Conservation (phyloP, 805 yeast genomes). For the Kuraishia ogatae region DNA sequence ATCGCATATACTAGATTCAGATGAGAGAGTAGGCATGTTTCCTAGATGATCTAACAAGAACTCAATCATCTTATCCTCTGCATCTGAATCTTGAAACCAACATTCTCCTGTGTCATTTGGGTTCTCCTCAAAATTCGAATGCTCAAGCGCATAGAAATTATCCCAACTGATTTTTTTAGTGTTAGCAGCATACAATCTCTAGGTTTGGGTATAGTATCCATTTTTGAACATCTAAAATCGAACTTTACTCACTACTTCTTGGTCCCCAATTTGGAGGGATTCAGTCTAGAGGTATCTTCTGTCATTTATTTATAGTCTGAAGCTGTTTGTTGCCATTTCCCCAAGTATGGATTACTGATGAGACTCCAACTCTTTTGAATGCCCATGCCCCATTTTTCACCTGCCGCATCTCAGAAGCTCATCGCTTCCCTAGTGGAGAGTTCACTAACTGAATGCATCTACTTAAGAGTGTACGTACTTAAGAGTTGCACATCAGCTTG, state of each 20-base stretch:
- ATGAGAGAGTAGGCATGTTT: conserved; percentile 16
- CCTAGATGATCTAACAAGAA: conserved; percentile 50
- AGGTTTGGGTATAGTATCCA: not conserved
- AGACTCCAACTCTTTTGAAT: too few species aligned
- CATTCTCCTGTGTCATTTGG: conserved; percentile 88
- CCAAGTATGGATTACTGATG: too few species aligned
- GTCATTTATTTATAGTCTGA: not conserved
- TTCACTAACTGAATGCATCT: not conserved
- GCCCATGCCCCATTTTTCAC: not conserved
- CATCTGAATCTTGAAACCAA: conserved; percentile 95
- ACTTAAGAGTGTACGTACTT: too few species aligned
- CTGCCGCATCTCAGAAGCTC: not conserved
- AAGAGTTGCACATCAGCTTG: too few species aligned
- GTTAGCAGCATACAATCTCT: not conserved
- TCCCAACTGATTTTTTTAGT: conserved; percentile 62
- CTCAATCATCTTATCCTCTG: conserved; percentile 76
- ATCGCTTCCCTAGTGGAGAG: not conserved
- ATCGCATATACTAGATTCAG: conserved; percentile 44
- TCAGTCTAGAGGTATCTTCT: conserved; percentile 27
- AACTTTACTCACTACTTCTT: conserved; percentile 50
- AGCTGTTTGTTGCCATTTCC: too few species aligned
- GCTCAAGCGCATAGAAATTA: conserved; percentile 69
- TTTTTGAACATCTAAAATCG: not conserved
- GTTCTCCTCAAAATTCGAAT: conserved; percentile 60
- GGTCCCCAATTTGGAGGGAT: conserved; percentile 80